Evolutionary conservation across 495 filamentous ascomycete genomes (phyloP), one percentile per base, ranked within the genome.

Genomic region (Aspergillus nanangensis): DNA sequence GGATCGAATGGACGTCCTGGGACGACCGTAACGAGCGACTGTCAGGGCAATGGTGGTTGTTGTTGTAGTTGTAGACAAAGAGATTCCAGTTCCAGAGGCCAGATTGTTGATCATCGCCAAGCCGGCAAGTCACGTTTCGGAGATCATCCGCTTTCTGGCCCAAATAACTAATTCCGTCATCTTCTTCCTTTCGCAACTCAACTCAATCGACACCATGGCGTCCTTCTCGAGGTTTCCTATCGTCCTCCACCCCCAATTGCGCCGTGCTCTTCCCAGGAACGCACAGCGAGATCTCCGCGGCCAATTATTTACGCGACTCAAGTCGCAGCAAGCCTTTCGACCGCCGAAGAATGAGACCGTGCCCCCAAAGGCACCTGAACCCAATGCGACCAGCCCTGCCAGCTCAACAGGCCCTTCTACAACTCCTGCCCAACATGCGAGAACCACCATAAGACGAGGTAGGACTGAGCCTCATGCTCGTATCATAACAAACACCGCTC

Each of bases 191-290:
- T 14, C 37, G 37, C 22, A 19, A n/a, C n/a, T n/a, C n/a, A 42
- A 42, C 21, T 25, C 22, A 9, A n/a, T 41, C 5, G 4, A 5
- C 3, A 15, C 10, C 18, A 40, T 31, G 20, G 10, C 39, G 19
- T 11, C 27, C 19, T 11, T 19, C 3, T 10, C 67, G 66, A 57
- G 56, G 35, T 17, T 47, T 4, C 51, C 55, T n/a, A 54, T 70
- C 22, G 47, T 67, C 7, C 42, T 71, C n/a, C 60, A 62, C 40
- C 57, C 66, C 15, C 60, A 65, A 55, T 60, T 68, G 53, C 61
- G 66, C 19, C 44, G 54, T 8, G 45, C 53, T 13, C 50, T 68
- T 40, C 54, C 64, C 7, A 53, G 45, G 37, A 47, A 47, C 8
- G 33, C 48, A 22, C 65, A 61, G 45, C 53, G 54, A 39, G 52